Percentiles rank a stretch among this genome's conserved stretches.
phyloP scores from a whole-genome alignment of 139 green algal species.

The Chlorella sp. region DNA sequence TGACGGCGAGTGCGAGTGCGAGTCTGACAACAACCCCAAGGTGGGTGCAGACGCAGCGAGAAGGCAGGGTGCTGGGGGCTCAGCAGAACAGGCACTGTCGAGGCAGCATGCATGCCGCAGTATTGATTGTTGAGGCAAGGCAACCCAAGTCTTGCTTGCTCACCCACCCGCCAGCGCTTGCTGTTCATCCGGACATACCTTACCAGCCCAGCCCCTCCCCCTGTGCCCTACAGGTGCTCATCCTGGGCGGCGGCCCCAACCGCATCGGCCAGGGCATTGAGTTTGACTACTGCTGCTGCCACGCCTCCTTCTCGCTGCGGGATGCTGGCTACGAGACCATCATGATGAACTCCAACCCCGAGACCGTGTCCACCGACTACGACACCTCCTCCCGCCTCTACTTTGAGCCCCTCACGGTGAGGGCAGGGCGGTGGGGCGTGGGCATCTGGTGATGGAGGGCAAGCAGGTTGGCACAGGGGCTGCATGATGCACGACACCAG shows the following conservation, averaged over 20 bases:
- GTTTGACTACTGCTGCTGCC: slow-evolving; percentile 99
- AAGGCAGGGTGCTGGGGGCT: too few species aligned
- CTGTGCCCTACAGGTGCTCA: slow-evolving; percentile 83
- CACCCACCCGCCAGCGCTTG: too few species aligned
- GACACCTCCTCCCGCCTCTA: slow-evolving; percentile 98
- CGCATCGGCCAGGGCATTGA: slow-evolving; percentile 99
- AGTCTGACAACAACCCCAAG: slow-evolving; percentile 79
- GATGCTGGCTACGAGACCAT: slow-evolving; percentile 95
- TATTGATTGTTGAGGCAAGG: too few species aligned
- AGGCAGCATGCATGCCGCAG: too few species aligned
- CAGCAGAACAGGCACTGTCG: too few species aligned
- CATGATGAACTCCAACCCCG: slow-evolving; percentile 99
- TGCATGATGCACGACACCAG: neutral
- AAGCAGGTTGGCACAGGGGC: neutral
- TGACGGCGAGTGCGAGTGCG: slow-evolving; percentile 90
- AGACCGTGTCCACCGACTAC: slow-evolving; percentile 99
- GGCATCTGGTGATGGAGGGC: too few species aligned
- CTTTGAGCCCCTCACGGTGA: slow-evolving; percentile 96
- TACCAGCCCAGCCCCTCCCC: neutral
- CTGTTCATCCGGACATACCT: too few species aligned
- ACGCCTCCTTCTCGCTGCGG: slow-evolving; percentile 94
- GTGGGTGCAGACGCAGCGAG: slow-evolving; percentile 7
- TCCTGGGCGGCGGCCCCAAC: slow-evolving; percentile 99
- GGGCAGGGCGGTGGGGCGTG: too few species aligned
- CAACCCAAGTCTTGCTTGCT: neutral